phyloP scores from a whole-genome alignment of 2,329 filamentous ascomycete genomes.

The Penicillium aurantiogriseum region DNA sequence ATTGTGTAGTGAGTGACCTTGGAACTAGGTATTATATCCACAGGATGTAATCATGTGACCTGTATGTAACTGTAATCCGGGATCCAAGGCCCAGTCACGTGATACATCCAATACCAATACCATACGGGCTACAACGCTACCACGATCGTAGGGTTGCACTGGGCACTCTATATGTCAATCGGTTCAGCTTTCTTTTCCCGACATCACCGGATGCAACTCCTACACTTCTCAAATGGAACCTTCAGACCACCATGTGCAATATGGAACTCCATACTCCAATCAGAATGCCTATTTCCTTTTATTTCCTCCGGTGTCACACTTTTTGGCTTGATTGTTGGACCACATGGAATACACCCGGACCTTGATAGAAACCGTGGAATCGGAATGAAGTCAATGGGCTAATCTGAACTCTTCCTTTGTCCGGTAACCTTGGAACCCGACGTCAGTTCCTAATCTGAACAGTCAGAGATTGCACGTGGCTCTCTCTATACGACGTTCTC shows the following conservation, averaged over 20 bases:
- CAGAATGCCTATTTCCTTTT: neutral
- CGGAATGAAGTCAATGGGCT: constrained; percentile 8
- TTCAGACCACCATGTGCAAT: neutral
- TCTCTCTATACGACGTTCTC: constrained; percentile 14
- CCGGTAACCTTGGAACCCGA: neutral
- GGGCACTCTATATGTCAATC: neutral
- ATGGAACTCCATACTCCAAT: constrained; percentile 2
- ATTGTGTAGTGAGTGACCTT: no score
- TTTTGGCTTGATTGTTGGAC: constrained; percentile 11
- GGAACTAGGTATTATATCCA: no score
- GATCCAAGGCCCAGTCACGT: neutral
- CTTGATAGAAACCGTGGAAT: constrained; percentile 1
- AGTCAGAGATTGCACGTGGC: neutral
- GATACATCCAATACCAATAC: constrained; percentile 1
- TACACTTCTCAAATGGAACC: constrained; percentile 22
- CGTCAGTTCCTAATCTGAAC: neutral
- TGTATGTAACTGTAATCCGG: neutral
- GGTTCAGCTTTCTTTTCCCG: constrained; percentile 18
- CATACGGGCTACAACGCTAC: constrained; percentile 20
- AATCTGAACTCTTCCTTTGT: neutral
- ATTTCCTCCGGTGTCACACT: constrained; percentile 1
- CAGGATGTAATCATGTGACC: neutral
- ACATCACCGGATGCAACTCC: constrained; percentile 33
- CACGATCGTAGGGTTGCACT: constrained; percentile 24
- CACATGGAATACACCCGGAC: constrained; percentile 14